Conservation (phyloP, 371 early-diverging fungal species). For the Zancudomyces culisetae region DNA sequence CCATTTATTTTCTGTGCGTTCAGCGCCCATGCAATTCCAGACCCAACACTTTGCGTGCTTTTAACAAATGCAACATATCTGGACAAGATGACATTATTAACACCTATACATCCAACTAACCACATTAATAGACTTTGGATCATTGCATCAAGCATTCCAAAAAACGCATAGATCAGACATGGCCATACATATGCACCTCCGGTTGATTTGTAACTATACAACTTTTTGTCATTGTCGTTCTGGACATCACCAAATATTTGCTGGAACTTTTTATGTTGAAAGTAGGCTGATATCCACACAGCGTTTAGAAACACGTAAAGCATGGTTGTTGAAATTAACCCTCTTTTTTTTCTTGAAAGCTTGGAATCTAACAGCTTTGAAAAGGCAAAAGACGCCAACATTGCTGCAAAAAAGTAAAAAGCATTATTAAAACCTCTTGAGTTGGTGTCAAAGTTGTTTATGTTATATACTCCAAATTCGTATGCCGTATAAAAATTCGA, state of each 20-base stretch:
- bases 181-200: constrained; percentile 8
- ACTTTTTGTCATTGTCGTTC: neutral
- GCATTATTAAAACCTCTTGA: constrained; percentile 42
- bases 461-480: constrained; percentile 29
- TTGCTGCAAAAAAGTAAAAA: constrained; percentile 50
- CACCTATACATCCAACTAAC: constrained; percentile 47
- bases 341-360: constrained; percentile 30
- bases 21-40: constrained; percentile 34
- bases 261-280: constrained; percentile 18
- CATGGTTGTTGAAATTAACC: constrained; percentile 25
- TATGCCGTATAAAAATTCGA: constrained; percentile 59
- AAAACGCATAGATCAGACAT: constrained; percentile 38
- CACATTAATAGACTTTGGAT: constrained; percentile 49
- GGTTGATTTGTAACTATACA: constrained; percentile 1
- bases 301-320: constrained; percentile 24
- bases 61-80: constrained; percentile 68
- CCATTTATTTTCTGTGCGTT: constrained; percentile 11
- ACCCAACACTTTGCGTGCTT: constrained; percentile 50
- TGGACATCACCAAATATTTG: no score
- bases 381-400: constrained; percentile 32
- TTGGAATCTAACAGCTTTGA: constrained; percentile 34
- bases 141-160: constrained; percentile 47
- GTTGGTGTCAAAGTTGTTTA: constrained; percentile 31
- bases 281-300: constrained; percentile 39
- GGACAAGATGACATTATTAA: constrained; percentile 38